These are phyloP conservation scores for Fusarium sacchari DNA, from an alignment of 2,329 filamentous ascomycete genomes.

Conservation along the genomic window DNA sequence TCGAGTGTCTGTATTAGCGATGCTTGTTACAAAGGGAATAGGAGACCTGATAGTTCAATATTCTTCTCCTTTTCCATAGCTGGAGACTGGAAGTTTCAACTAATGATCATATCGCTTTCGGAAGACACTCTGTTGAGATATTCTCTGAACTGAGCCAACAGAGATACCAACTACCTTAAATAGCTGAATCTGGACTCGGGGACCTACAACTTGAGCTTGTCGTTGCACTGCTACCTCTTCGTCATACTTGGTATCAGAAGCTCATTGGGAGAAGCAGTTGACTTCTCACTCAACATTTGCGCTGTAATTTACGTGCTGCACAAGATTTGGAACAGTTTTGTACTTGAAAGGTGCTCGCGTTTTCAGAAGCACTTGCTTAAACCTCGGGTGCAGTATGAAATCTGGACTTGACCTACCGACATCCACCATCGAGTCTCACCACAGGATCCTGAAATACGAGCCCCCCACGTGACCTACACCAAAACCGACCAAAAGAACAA, in stretches of 20 bases:
- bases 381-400: neutral
- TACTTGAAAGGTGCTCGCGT: neutral
- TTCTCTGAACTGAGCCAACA: neutral
- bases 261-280: neutral
- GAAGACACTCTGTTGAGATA: neutral
- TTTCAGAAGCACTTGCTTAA: neutral
- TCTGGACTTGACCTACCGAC: too few species aligned
- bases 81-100: neutral
- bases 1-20: neutral
- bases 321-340: neutral
- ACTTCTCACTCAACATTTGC: too few species aligned
- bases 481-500: neutral
- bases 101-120: neutral
- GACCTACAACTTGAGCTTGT: neutral
- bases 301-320: too few species aligned
- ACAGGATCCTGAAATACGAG: neutral
- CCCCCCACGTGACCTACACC: neutral
- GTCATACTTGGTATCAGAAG: neutral
- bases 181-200: neutral
- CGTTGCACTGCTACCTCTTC: neutral
- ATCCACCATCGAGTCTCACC: neutral
- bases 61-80: neutral
- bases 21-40: neutral
- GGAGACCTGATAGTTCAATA: neutral
- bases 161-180: neutral